Evolutionary conservation across 2,329 filamentous ascomycete genomes (phyloP), one percentile per base, ranked within the genome.

Genomic region (Colletotrichum zoysiae): DNA sequence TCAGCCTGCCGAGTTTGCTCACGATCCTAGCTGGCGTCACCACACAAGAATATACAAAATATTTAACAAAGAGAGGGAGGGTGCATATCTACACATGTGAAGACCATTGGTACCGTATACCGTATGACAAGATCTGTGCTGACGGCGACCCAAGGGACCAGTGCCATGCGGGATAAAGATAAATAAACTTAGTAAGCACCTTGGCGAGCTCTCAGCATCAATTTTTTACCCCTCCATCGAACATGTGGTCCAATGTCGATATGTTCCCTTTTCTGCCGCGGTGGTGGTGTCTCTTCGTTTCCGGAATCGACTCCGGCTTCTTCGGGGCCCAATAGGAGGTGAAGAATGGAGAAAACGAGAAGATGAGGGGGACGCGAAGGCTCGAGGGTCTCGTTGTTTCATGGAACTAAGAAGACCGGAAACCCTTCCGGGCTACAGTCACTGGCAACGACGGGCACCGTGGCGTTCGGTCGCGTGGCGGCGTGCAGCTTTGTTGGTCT

Each of bases 381-480:
- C 56, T 57, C 51, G 64, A 67, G 68, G 42, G 14, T 59, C 26
- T 26, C 26, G 26, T 16, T 51, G 60, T 63, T 63, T 71, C 65
- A 71, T 53, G 50, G 33, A 63, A 63, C 26, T 38, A 33, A 16
- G 30, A 53, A 71, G 51, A 58, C 69, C 65, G 44, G 51, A 63
- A 51, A 58, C 46, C 51, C 30, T 38, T 9, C 46, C 44, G 30
- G n/a, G 9, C n/a, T 33, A 16, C 23, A 42, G 23, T 23, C 14
- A 26, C 58, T 53, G 23, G 48, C 55, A 55, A 57, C 18, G 63
- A 30, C 67, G 48, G 46, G 60, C 20, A 56, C 48, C n/a, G 63
- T 48, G 46, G 56, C 48, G 62, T 65, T 38, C 33, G n/a, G 55
- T 48, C 56, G 48, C 63, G 55, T 48, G 56, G 56, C 56, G 30